Evolutionary conservation across 2,329 filamentous ascomycete species (phyloP).

Genomic region (Aspergillus aculeatus): DNA sequence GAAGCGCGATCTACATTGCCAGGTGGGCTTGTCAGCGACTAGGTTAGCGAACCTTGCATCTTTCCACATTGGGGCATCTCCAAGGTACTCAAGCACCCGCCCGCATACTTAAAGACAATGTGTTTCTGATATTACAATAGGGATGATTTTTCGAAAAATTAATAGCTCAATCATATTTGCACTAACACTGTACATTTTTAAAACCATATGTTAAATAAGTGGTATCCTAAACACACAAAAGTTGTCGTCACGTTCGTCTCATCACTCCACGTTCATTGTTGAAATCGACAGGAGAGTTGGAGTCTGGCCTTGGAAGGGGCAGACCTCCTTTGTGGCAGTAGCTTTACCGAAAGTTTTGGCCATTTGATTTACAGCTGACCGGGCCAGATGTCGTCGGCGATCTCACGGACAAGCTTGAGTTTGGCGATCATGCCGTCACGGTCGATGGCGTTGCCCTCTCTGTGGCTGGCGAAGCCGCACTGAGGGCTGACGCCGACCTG

Average conservation of each 20-base stretch:
- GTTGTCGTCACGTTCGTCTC: slow-evolving; percentile 5
- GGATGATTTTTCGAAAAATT: not conserved
- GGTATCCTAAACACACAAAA: slow-evolving; percentile 4
- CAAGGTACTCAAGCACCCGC: not conserved
- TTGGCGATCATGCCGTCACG: slow-evolving; percentile 72
- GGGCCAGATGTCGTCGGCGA: slow-evolving; percentile 72
- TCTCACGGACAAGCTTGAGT: slow-evolving; percentile 66
- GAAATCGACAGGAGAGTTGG: slow-evolving; percentile 10
- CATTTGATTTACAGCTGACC: slow-evolving; percentile 44
- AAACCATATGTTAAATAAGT: slow-evolving; percentile 8
- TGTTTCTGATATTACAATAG: not conserved
- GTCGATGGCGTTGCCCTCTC: slow-evolving; percentile 67
- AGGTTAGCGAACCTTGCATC: too few relatives aligned
- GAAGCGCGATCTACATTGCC: too few relatives aligned
- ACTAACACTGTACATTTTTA: not conserved
- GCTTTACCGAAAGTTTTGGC: too few relatives aligned
- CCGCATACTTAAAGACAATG: not conserved
- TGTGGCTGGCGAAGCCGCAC: slow-evolving; percentile 73
- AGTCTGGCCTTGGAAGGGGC: not conserved
- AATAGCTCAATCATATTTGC: not conserved
- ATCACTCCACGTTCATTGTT: slow-evolving; percentile 3
- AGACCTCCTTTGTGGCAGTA: not conserved
- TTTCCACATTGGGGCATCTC: not conserved
- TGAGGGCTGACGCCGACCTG: slow-evolving; percentile 68
- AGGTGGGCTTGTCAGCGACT: too few relatives aligned